These are phyloP conservation scores for Hypomontagnella monticulosa DNA, from an alignment of 495 filamentous ascomycete species.

Conservation along the genomic window DNA sequence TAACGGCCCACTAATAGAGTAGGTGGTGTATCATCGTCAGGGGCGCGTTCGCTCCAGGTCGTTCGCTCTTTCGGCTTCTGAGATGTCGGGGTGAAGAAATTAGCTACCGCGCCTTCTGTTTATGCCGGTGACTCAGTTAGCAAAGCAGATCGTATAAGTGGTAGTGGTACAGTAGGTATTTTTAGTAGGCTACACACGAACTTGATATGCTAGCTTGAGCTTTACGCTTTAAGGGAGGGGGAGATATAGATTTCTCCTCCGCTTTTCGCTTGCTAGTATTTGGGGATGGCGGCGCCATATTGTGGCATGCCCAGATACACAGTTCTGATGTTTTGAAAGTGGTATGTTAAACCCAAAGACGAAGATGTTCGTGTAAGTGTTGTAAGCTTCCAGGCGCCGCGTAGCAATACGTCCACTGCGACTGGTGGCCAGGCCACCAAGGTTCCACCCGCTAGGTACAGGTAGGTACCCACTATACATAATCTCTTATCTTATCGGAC, in stretches of 20 bases:
- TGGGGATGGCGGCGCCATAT: conserved; percentile 16
- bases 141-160: background rate
- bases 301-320: background rate
- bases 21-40: conserved; percentile 49
- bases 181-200: conserved; percentile 52
- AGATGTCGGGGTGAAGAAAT: conserved; percentile 89
- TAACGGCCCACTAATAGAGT: conserved; percentile 84
- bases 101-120: conserved; percentile 73
- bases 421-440: too few relatives aligned
- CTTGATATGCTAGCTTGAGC: conserved; percentile 78
- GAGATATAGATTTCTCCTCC: conserved; percentile 57
- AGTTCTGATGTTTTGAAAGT: background rate
- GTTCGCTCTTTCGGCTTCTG: conserved; percentile 84
- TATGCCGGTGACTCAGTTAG: background rate
- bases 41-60: conserved; percentile 74
- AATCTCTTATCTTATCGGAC: too few relatives aligned
- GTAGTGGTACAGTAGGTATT: conserved; percentile 1
- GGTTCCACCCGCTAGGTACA: too few relatives aligned
- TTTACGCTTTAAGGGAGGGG: conserved; percentile 69
- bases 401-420: too few relatives aligned
- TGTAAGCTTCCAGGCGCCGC: too few relatives aligned
- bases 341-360: background rate
- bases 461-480: too few relatives aligned
- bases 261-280: conserved; percentile 40
- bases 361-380: conserved; percentile 6